Evolutionary conservation across 345 rosid species (phyloP).

Genomic region (Melaleuca quinquenervia): DNA sequence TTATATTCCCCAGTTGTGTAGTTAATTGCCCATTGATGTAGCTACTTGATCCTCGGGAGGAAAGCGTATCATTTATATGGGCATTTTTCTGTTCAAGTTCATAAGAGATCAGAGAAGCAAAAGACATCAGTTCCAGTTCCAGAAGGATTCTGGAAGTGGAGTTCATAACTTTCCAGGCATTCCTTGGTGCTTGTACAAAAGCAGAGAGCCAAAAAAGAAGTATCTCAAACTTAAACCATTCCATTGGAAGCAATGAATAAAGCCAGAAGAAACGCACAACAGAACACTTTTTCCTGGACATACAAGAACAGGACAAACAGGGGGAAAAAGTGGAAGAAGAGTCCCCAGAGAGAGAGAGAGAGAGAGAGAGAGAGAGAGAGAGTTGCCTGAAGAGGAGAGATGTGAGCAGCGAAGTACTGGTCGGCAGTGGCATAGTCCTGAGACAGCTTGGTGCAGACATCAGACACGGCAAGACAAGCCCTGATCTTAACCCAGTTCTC

Average conservation of each 20-base stretch:
- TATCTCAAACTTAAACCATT: neutral
- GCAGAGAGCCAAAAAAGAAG: neutral
- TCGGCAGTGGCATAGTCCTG: constrained; percentile 50
- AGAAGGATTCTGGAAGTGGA: neutral
- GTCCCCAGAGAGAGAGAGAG: neutral
- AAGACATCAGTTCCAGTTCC: neutral
- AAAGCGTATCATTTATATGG: neutral
- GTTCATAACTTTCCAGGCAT: neutral
- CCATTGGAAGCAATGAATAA: neutral
- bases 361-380: neutral
- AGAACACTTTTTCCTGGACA: neutral
- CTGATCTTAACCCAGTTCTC: constrained; percentile 59
- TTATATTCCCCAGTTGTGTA: neutral
- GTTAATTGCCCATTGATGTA: neutral
- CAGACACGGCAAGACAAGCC: constrained; percentile 56
- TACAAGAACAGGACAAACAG: neutral
- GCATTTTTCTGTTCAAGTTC: neutral
- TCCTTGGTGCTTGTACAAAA: neutral
- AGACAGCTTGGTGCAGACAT: constrained; percentile 50
- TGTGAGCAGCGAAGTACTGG: constrained; percentile 48
- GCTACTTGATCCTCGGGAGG: neutral
- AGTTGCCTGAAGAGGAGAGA: constrained; percentile 78
- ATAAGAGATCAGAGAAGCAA: neutral
- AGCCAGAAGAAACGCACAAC: neutral
- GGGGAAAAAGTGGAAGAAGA: neutral